Base-by-base conservation (phyloP, 805 yeast species). In the Suhomyces sp. region DNA sequence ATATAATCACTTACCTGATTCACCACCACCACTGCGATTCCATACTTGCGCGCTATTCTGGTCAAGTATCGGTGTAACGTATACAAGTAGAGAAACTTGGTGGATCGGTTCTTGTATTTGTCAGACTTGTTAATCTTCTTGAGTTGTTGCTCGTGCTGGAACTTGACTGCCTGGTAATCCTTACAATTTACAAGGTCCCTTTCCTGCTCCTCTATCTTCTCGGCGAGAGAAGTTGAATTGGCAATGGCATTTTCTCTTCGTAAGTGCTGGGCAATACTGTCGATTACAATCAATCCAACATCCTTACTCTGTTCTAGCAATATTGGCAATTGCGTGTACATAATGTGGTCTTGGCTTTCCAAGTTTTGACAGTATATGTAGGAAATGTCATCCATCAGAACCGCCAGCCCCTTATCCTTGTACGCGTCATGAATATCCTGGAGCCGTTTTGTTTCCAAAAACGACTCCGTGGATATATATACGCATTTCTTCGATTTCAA, bases 181-280 rank as follows among this genome's bases (percentile, higher is more conserved):
- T 49, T 50, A n/a, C 54, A 40, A 31, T 54, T 47, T 2, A 47
- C 42, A 41, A 60, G 27, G 27, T 54, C 53, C 2, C 24, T 47
- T 26, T 63, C 66, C 51, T 65, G 70, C 44, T 50, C 47, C 13
- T 55, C 49, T 4, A 71, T 51, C 44, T 77, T 67, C 17, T 69
- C 70, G 38, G 61, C 61, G 24, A 70, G 67, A 29, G 68, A 68
- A 31, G 65, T 72, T 41, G 75, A 71, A 42, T 69, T 76, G 23
- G 83, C 63, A 36, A 56, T 57, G 9, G 60, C 55, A 23, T 60
- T 65, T 57, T 85, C 90, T 1, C 84, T 84, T 53, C 96, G 72
- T 31, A 91, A 66, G 66, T 88, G 96, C 62, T 90, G 96, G 0
- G 93, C 84, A 4, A 92, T 82, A 33, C 96, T 88, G 67, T 93